Evolutionary conservation across 306 rosid species (phyloP).

Genomic region (Ochetophila trinervis): DNA sequence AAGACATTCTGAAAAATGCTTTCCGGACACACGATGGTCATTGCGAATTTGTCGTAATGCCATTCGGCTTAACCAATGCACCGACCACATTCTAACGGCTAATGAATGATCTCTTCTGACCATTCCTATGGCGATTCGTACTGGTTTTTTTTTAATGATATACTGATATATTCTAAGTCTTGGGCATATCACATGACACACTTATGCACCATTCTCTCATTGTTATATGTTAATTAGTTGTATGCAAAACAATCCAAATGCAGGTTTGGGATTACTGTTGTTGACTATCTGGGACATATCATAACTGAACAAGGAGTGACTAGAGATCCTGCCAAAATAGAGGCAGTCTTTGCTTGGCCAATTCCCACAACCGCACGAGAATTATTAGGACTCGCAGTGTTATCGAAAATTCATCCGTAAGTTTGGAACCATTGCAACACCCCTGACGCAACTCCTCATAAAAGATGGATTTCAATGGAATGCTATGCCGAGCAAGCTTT

Average conservation of each 20-base stretch:
- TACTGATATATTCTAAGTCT: background rate
- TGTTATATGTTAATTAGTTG: background rate
- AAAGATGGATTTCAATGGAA: too few species aligned
- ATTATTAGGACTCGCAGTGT: too few species aligned
- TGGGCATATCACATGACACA: background rate
- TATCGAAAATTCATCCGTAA: background rate
- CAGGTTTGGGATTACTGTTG: background rate
- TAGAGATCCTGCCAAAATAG: background rate
- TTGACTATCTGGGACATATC: background rate
- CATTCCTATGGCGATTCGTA: background rate
- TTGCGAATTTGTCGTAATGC: background rate
- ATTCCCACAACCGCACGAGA: too few species aligned
- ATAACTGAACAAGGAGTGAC: background rate
- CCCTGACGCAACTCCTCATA: too few species aligned
- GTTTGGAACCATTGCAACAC: too few species aligned
- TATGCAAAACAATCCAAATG: background rate
- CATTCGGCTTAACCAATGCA: background rate
- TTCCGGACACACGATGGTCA: background rate
- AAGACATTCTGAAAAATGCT: background rate
- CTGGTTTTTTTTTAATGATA: background rate
- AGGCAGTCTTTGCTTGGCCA: background rate
- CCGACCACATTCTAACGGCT: background rate
- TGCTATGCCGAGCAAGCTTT: too few species aligned
- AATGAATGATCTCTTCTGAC: background rate
- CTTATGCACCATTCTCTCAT: background rate